Percentiles rank a stretch among this genome's conserved stretches.
phyloP scores from a whole-genome alignment of 2,329 filamentous ascomycete species.

The Pyricularia sp. region DNA sequence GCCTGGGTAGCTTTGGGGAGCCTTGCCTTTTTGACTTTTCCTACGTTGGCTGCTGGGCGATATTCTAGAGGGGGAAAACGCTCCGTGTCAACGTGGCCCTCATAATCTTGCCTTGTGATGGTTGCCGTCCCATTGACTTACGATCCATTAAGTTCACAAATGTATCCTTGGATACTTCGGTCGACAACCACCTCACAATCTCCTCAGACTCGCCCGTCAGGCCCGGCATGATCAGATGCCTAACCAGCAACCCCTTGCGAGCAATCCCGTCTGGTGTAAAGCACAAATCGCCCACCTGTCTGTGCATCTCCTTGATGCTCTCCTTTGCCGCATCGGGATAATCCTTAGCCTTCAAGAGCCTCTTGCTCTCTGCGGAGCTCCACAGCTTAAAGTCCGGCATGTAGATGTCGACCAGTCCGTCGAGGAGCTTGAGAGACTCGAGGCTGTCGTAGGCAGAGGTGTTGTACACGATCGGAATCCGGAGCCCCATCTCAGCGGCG shows the following conservation, averaged over 20 bases:
- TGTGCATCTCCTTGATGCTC: conserved; percentile 72
- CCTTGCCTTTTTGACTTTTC: conserved; percentile 45
- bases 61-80: conserved; percentile 38
- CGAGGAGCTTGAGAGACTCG: conserved; percentile 60
- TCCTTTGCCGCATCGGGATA: conserved; percentile 65
- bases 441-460: conserved; percentile 73
- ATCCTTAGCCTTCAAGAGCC: conserved; percentile 69
- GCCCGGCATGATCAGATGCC: conserved; percentile 80
- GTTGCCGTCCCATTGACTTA: not conserved
- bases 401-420: conserved; percentile 78
- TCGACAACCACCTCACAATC: conserved; percentile 70
- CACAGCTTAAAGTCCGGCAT: conserved; percentile 86
- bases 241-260: conserved; percentile 64
- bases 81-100: not conserved
- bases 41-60: conserved; percentile 70
- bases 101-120: not conserved
- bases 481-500: conserved; percentile 60
- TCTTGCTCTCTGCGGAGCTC: conserved; percentile 54
- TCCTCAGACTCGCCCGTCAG: conserved; percentile 61
- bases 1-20: not conserved
- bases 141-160: conserved; percentile 84
- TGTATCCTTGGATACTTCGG: conserved; percentile 61
- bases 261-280: conserved; percentile 77
- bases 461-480: conserved; percentile 73
- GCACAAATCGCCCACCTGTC: conserved; percentile 72